Evolutionary conservation across 805 yeast species (phyloP).

Genomic region (Suhomyces prunicola): DNA sequence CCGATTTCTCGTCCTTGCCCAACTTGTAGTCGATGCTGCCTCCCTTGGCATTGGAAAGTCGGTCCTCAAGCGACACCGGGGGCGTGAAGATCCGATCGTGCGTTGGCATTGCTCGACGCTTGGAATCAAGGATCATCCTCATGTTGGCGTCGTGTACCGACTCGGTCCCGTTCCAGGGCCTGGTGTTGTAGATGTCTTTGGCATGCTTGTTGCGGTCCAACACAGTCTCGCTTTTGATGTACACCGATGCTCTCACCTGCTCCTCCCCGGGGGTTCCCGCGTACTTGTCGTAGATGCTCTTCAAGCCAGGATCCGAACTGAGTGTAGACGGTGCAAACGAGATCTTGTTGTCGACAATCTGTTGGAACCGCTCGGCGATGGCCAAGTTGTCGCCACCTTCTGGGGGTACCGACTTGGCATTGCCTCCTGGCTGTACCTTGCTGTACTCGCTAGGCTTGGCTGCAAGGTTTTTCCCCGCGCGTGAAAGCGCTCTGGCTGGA

Average conservation of each 20-base stretch:
- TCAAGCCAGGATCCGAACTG: slow-evolving; percentile 17
- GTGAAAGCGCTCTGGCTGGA: neutral
- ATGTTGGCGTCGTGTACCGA: slow-evolving; percentile 41
- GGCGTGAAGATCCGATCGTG: slow-evolving; percentile 17
- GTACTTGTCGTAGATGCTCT: slow-evolving; percentile 13
- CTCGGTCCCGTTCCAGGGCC: slow-evolving; percentile 63
- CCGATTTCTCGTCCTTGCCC: slow-evolving; percentile 14
- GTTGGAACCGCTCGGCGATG: slow-evolving; percentile 29
- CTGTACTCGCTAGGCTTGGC: neutral
- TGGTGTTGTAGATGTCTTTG: slow-evolving; percentile 33
- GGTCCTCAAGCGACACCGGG: slow-evolving; percentile 25
- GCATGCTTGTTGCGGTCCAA: slow-evolving; percentile 30
- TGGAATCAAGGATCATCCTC: slow-evolving; percentile 54
- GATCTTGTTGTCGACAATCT: slow-evolving; percentile 31
- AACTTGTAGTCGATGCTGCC: slow-evolving; percentile 61
- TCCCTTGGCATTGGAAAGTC: slow-evolving; percentile 63
- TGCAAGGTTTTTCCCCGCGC: neutral
- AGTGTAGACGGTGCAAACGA: slow-evolving; percentile 12
- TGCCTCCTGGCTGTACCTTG: neutral
- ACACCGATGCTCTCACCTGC: slow-evolving; percentile 9
- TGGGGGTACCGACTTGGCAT: neutral
- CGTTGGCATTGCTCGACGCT: slow-evolving; percentile 35
- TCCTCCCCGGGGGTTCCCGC: slow-evolving; percentile 3
- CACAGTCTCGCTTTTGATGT: slow-evolving; percentile 30
- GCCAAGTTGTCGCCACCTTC: slow-evolving; percentile 19